Evolutionary conservation across 2,329 filamentous ascomycete species (phyloP), one percentile per base, ranked within the genome.

Genomic region (Chaetomiaceae sp.): DNA sequence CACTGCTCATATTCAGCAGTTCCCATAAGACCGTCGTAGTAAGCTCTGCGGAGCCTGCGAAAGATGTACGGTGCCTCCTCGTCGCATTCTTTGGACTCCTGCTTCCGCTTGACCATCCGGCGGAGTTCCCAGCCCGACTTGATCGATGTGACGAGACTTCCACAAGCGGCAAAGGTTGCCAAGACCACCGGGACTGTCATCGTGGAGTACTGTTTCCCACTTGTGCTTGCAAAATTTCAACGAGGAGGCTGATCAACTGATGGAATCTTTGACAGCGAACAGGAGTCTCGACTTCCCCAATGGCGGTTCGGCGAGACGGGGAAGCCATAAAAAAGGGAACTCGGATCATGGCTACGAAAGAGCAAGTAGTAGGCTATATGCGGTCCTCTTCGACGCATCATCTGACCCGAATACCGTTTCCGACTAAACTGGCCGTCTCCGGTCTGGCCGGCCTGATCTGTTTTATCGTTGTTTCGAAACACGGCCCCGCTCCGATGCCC

Each of bases 61-160:
- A 59, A 60, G 21, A 60, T 30, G 44, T 55, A 52, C 1, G 53
- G 55, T 10, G 57, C 55, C 35, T 58, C 57, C 14, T 62, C 60
- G 10, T 59, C 57, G 16, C 51, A 54, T 34, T 56, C 53, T 30
- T 45, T 54, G 9, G 52, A 44, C 43, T 63, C 60, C 19, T 58
- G 52, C 55, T 64, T 63, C 39, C 55, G 54, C 54, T 60, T 61
- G 34, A 63, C 44, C 62, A 64, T 63, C 12, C 61, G 59, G 10
- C 58, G 57, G 19, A 63, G 60, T 55, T 64, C 62, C 61, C 60
- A 63, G 45, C 58, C 56, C 9, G 62, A 63, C 50, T 64, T 64
- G 54, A 64, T 56, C 14, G 62, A 59, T 2, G 62, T 64, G 50
- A 64, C 58, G 39, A 64, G 46, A 38, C 62, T 62, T 30, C 62